Evolutionary conservation across 1,284 basidiomycete genomes (phyloP), one percentile per base, ranked within the genome.

Genomic region (Volvariella volvacea): DNA sequence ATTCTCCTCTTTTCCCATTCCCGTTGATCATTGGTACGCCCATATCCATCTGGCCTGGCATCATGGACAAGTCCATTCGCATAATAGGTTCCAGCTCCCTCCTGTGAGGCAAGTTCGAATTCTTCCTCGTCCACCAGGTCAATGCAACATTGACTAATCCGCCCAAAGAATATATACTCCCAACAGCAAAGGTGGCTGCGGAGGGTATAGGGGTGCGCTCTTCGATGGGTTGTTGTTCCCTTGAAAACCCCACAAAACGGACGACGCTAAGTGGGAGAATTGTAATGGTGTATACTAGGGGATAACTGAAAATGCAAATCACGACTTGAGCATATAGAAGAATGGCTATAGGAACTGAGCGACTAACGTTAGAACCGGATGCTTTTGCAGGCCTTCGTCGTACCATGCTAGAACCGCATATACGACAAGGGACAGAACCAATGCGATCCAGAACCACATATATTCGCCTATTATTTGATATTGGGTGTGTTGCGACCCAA

Each of bases 371-470:
- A 28, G 25, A 12, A 28, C 12, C 25, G 6, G 25, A 12, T 28
- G 25, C 25, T 28, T 28, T 6, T 28, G 25, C 12, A 28, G 12
- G 6, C 25, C 25, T 6, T 28, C 25, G 25, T 28, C 25, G 6
- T 28, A 12, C 25, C 71, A 54, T 51, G 64, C 69, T 9, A 71
- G 57, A 0, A 61, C 59, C 17, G 64, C 53, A 49, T 71, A 72
- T 1, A 61, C 48, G 14, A 62, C 17, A 14, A 64, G 41, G 8
- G 68, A 68, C 40, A 63, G 50, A 17, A 51, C 47, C 4, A 69
- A 54, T 1, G 68, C 60, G 28, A 67, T 47, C 68, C 70, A 72
- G 42, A 72, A 58, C 68, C 71, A 73, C 25, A 70, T 42, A 45
- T 72, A 72, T 52, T 71, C 68, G 3, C 65, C 65, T 16, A 49